Evolutionary conservation across 345 rosid genomes (phyloP), one percentile per base, ranked within the genome.

Genomic region (Mercurialis annua): DNA sequence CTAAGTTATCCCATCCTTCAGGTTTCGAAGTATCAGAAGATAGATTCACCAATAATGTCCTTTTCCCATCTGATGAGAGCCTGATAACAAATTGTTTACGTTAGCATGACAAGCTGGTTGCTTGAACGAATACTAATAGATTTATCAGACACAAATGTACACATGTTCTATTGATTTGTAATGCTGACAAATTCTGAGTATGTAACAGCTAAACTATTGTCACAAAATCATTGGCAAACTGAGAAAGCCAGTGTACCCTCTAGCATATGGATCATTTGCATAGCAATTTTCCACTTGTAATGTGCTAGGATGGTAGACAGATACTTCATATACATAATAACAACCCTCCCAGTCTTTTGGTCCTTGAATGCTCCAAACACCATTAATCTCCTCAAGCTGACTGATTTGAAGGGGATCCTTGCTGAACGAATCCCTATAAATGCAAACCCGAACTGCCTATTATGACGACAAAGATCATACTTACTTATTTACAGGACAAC

Each of bases 261-360:
- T 86, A 60, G 96, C 96, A 79, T 90, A 90, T 71, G 99, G 99
- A 87, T 90, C 99, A 78, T 87, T 90, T 53, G 92, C 92, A 78
- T 62, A 83, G 85, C 96, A 90, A 63, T 84, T 85, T 79, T 93
- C 97, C 62, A 90, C 54, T 63, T 58, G 71, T 75, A 84, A 78
- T 63, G 91, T 86, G 83, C 86, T 90, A 20, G 87, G 90, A 81
- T 93, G 97, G 72, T 86, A 90, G 68, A 87, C 92, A 58, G 67
- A 81, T 51, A 93, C 86, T 82, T 89, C 87, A 77, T 90, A 93
- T 64, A 76, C 76, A 61, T 86, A 93, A 76, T 93, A 90, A 78
- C 88, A 89, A 67, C 95, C 91, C 75, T 89, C 96, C 97, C 97
- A 87, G 71, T 80, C 70, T 73, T 70, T 83, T 62, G 85, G 84